Base-by-base conservation (phyloP, 129 eudicot species). In the Tanacetum coccineum region DNA sequence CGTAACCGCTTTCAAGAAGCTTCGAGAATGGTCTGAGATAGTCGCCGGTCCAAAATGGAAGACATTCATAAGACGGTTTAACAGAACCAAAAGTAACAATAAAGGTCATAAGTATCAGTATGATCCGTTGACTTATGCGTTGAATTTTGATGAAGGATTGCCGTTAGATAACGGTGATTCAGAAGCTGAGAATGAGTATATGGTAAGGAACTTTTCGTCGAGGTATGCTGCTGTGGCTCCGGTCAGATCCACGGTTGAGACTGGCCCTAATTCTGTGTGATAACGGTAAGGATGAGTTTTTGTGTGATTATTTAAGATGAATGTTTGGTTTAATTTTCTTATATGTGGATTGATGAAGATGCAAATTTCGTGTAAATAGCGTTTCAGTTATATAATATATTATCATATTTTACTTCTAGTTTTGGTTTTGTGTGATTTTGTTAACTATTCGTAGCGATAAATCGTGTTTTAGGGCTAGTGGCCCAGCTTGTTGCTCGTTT, bases 11-110 rank as follows among this genome's bases (percentile, higher is more conserved):
- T 25, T 70, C 18, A 70, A 57, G 47, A 70, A 70, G 66, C 9
- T 70, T 9, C 74, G 74, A 2, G 74, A 57, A 45, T 70, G 74
- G 74, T 70, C 74, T 1, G 74, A 70, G 32, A 57, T 70, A 55
- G 66, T 70, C 58, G 74, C 74, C 47, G 74, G 74, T 44, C 74
- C 74, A 25, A 65, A 65, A 10, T 70, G 74, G 74, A 70, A 70
- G 10, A 70, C 66, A 1, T 70, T 70, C 36, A 70, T 70, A 2
- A 65, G 74, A 12, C 46, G 57, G 0, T 70, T 70, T 25, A 70
- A 70, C n/a, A 56, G 74, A 6, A 57, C 45, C 66, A 58, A 25
- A 45, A 57, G 57, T 13, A 44, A 15, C 28, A 13, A 18, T 45
- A 19, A 50, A n/a, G 12, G 25, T 9, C 2, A 11, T 26, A 67